Evolutionary conservation across 1,139 yeast species (phyloP).

Genomic region (Kurtzmaniella quercitrusa): DNA sequence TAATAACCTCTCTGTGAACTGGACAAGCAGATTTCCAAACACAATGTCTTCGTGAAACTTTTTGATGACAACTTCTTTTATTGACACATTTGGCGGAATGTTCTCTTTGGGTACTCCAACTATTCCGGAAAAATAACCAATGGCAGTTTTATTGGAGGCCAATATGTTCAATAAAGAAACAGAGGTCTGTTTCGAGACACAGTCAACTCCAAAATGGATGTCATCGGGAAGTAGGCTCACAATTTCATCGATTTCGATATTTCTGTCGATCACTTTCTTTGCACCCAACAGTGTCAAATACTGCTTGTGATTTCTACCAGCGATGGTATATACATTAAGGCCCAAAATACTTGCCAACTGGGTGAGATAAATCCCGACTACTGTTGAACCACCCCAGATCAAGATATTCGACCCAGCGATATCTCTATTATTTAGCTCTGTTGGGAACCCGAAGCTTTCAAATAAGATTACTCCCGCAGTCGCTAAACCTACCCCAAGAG

Average conservation of each 20-base stretch:
- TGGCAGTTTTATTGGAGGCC: constrained; percentile 9
- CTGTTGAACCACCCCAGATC: constrained; percentile 49
- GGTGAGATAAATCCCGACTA: constrained; percentile 38
- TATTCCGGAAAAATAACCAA: constrained; percentile 29
- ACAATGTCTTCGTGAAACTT: constrained; percentile 39
- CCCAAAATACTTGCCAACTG: constrained; percentile 40
- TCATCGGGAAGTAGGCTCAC: constrained; percentile 2
- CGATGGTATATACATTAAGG: constrained; percentile 35
- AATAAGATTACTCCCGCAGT: constrained; percentile 39
- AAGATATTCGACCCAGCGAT: constrained; percentile 19
- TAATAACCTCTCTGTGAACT: constrained; percentile 26
- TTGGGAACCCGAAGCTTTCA: constrained; percentile 21
- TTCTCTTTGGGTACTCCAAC: constrained; percentile 29
- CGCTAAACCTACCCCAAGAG: constrained; percentile 45
- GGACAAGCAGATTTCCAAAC: constrained; percentile 32
- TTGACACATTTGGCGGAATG: constrained; percentile 18
- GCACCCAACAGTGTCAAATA: constrained; percentile 35
- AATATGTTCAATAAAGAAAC: constrained; percentile 23
- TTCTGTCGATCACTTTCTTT: constrained; percentile 35
- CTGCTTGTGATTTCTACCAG: constrained; percentile 27
- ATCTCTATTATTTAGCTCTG: constrained; percentile 2
- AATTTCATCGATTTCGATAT: constrained; percentile 20
- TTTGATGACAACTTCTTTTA: constrained; percentile 33
- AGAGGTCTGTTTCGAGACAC: constrained; percentile 41
- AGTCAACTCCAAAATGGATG: constrained; percentile 37